phyloP scores from a whole-genome alignment of 768 basidiomycete genomes.

The Jaapia argillacea region DNA sequence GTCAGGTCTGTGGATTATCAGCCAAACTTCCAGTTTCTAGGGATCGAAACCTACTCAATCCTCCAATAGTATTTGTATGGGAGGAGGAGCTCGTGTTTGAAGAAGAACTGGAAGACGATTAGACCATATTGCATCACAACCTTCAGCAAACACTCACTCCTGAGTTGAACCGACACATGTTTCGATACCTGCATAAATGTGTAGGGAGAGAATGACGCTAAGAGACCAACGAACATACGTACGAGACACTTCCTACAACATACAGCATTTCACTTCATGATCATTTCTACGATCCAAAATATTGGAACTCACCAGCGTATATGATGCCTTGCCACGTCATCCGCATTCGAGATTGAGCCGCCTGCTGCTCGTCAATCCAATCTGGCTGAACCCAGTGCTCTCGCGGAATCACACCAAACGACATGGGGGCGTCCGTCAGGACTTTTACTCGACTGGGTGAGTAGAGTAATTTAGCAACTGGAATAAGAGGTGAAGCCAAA shows the following conservation, averaged over 20 bases:
- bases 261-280: too few relatives aligned
- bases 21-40: slow-evolving; percentile 2
- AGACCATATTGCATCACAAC: not conserved
- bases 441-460: slow-evolving; percentile 18
- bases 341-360: slow-evolving; percentile 27
- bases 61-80: slow-evolving; percentile 86
- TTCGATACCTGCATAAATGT: slow-evolving; percentile 24
- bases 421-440: slow-evolving; percentile 21
- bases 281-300: too few relatives aligned
- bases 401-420: slow-evolving; percentile 32
- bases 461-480: too few relatives aligned
- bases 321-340: slow-evolving; percentile 22
- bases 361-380: slow-evolving; percentile 41
- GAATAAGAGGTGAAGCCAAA: slow-evolving; percentile 5
- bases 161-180: slow-evolving; percentile 46
- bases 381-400: slow-evolving; percentile 40
- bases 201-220: not conserved
- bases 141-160: slow-evolving; percentile 20
- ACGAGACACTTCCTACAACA: not conserved
- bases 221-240: not conserved
- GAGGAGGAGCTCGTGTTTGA: slow-evolving; percentile 64
- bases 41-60: slow-evolving; percentile 52
- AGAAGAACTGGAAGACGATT: slow-evolving; percentile 92
- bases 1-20: slow-evolving; percentile 39
- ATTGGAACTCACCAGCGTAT: slow-evolving; percentile 11